A percentile compares a stretch with the other conserved stretches of the same genome.
Evolutionary conservation across 306 rosid species (phyloP).

Genomic region (Pyrus pyrifolia): DNA sequence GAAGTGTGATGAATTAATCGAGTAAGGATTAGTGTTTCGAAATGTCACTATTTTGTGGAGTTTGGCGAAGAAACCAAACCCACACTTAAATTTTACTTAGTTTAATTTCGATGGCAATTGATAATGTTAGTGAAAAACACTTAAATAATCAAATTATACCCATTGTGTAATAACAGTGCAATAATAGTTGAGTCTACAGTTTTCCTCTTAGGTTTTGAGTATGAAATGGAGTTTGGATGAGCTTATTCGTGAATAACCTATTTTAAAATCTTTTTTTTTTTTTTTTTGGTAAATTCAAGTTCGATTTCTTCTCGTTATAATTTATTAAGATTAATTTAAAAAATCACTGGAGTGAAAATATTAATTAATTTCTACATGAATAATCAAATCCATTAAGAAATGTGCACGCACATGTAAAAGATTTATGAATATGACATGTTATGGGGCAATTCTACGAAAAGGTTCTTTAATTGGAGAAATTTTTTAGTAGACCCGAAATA

Average conservation of each 20-base stretch:
- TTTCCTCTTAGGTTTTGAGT: background rate
- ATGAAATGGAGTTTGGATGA: background rate
- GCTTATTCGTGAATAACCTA: too few species aligned
- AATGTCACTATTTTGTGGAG: too few species aligned
- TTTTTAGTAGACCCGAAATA: too few species aligned
- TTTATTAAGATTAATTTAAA: too few species aligned
- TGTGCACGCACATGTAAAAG: background rate
- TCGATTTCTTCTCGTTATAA: background rate
- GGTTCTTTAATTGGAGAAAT: background rate
- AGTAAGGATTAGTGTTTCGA: too few species aligned
- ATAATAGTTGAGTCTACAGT: background rate
- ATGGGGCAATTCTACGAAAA: background rate
- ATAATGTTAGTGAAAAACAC: background rate
- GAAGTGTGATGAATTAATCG: too few species aligned
- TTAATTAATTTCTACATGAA: background rate
- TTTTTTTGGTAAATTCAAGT: background rate
- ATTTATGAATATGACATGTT: background rate
- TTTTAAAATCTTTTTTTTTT: background rate
- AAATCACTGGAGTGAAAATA: too few species aligned
- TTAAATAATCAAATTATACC: too few species aligned
- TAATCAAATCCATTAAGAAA: background rate
- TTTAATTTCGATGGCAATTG: too few species aligned
- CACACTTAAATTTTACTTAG: too few species aligned
- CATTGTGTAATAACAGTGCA: background rate
- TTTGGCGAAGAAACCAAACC: too few species aligned